Conservation (phyloP, 176 grass and related monocot species). For the Cenchrus americanus region DNA sequence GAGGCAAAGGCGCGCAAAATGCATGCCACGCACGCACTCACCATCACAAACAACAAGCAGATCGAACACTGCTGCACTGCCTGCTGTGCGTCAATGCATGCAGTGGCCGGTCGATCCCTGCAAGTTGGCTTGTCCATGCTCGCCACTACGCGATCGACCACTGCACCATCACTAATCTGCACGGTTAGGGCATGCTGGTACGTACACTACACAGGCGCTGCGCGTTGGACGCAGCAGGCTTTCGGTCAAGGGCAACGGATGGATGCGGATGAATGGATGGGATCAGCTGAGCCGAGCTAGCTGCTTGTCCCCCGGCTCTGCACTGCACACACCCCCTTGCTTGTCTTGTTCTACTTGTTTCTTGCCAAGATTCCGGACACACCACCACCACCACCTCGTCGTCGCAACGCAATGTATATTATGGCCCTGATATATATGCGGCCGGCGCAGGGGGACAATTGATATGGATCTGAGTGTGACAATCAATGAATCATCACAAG, state of each 20-base stretch:
- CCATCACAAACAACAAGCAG: too few relatives aligned
- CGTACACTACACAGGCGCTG: too few relatives aligned
- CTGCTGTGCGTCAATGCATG: conserved; percentile 4
- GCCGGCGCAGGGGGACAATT: conserved; percentile 53
- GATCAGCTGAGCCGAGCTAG: not conserved
- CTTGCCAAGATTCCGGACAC: conserved; percentile 52
- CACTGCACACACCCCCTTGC: not conserved
- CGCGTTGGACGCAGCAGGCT: conserved; percentile 24
- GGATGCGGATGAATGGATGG: not conserved
- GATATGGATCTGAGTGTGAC: conserved; percentile 50
- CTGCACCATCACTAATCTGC: conserved; percentile 29
- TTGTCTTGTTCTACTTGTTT: conserved; percentile 58
- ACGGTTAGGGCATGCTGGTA: not conserved
- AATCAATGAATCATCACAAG: conserved; percentile 38
- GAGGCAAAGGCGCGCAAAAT: not conserved
- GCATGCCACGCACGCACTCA: not conserved
- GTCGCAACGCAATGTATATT: not conserved
- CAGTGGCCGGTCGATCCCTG: not conserved
- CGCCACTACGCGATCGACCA: conserved; percentile 22
- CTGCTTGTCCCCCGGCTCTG: not conserved
- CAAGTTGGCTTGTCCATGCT: conserved; percentile 55
- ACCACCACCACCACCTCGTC: not conserved
- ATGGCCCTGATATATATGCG: too few relatives aligned
- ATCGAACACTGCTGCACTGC: too few relatives aligned
- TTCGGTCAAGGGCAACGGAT: conserved; percentile 1